These are phyloP conservation scores for Termitomyces sp. DNA, from an alignment of 768 basidiomycete genomes.

Conservation along the genomic window DNA sequence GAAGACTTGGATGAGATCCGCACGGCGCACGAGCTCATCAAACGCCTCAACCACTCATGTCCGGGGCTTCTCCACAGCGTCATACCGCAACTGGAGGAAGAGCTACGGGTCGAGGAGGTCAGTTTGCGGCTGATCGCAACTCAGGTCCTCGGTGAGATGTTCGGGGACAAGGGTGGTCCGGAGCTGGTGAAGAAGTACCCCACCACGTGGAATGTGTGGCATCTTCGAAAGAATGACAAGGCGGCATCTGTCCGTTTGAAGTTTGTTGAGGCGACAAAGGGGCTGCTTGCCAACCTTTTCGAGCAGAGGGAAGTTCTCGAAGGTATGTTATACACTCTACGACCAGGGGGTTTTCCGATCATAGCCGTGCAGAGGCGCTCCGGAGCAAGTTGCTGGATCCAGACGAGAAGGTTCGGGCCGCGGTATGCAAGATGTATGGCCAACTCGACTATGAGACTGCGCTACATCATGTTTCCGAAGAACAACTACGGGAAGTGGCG, in stretches of 20 bases:
- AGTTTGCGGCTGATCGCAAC: conserved; percentile 77
- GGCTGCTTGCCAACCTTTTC: conserved; percentile 56
- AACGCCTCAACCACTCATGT: conserved; percentile 72
- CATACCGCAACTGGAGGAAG: conserved; percentile 89
- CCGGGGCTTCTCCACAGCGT: conserved; percentile 84
- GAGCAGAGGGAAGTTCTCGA: conserved; percentile 70
- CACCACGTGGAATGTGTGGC: conserved; percentile 81
- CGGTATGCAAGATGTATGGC: conserved; percentile 76
- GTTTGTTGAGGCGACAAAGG: conserved; percentile 66
- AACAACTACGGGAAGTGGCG: conserved; percentile 57
- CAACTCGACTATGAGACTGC: conserved; percentile 89
- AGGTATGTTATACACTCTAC: conserved; percentile 38
- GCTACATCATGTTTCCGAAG: conserved; percentile 69
- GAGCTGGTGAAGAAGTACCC: conserved; percentile 82
- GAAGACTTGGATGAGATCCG: conserved; percentile 67
- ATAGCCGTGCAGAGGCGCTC: conserved; percentile 43
- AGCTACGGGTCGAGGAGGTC: conserved; percentile 71
- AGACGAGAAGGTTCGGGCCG: conserved; percentile 87
- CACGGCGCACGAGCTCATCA: conserved; percentile 80
- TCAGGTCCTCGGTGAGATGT: conserved; percentile 86
- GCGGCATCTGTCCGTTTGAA: conserved; percentile 62
- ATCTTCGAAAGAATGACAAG: conserved; percentile 75
- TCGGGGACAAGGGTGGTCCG: conserved; percentile 63
- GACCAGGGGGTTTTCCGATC: neutral
- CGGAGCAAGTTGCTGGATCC: conserved; percentile 70